Evolutionary conservation across 2,329 filamentous ascomycete species (phyloP), one percentile per base, ranked within the genome.

Genomic region (Penicillium occitanis): DNA sequence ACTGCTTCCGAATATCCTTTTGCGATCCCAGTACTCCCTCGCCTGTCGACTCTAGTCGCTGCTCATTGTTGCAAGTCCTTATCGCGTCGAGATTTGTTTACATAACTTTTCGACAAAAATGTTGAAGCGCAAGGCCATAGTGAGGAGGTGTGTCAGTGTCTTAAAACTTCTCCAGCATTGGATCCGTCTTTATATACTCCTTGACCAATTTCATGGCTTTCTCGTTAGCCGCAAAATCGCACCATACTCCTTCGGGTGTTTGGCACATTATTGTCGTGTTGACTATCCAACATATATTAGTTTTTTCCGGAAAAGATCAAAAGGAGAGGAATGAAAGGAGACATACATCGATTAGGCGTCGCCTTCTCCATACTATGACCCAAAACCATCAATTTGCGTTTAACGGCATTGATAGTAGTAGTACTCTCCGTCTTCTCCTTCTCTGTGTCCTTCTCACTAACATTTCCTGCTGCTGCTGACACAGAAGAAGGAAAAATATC

Each of bases 81-180:
- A 19, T 19, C 19, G 19, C 19, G 19, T 19, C 19, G 19, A 19
- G 19, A 19, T 19, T 19, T 19, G 19, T 19, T 19, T 19, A 19
- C 19, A 19, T 19, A 19, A 19, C 1, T 19, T 19, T 19, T 19
- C 19, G 19, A 1, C 19, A 19, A 19, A 19, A 19, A 19, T 19
- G 19, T 19, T 19, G 19, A 19, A 19, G 19, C 19, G 19, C 19
- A 19, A 1, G 19, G 19, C 19, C 19, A 1, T 19, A 19, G 19
- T 19, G 19, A 19, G 19, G 19, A 19, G 19, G 19, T 19, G 19
- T 19, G 22, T 25, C 22, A 25, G 25, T 25, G 25, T 2, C 37
- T 17, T 17, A 63, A 5, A 63, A 63, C 10, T 55, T 11, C 17
- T 63, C 61, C 35, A 63, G 7, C 61, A 55, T 44, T 1, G 61